These are phyloP conservation scores for Hermanozyma aechmeae DNA, from an alignment of 805 yeast species.

Conservation along the genomic window DNA sequence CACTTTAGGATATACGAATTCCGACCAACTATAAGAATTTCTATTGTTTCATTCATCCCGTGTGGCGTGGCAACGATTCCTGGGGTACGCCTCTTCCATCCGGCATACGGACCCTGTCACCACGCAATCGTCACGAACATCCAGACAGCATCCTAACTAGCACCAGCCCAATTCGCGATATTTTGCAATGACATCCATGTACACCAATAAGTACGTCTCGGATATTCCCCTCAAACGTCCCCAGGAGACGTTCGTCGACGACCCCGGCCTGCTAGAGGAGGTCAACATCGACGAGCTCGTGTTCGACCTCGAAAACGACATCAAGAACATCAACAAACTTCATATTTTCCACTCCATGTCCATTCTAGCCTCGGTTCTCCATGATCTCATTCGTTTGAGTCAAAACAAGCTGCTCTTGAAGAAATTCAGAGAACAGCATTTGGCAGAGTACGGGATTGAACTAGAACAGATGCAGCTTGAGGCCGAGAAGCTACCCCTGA, in stretches of 20 bases:
- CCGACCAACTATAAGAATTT: no score
- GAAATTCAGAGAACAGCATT: conserved; percentile 17
- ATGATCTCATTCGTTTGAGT: conserved; percentile 24
- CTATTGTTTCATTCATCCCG: no score
- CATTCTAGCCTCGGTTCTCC: conserved; percentile 18
- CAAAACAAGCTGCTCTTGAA: conserved; percentile 12
- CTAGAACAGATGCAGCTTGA: background rate
- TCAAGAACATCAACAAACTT: conserved; percentile 25
- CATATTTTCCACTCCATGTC: conserved; percentile 26
- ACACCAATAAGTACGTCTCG: conserved; percentile 9
- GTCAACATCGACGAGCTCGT: conserved; percentile 24
- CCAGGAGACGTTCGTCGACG: conserved; percentile 33
- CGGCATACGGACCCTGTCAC: no score
- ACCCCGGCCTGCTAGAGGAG: conserved; percentile 24
- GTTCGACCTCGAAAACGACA: conserved; percentile 19
- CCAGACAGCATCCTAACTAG: no score
- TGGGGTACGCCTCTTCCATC: no score
- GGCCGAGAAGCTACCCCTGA: conserved; percentile 1
- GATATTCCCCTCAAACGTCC: conserved; percentile 30
- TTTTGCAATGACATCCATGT: conserved; percentile 1
- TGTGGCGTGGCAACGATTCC: no score
- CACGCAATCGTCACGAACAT: no score
- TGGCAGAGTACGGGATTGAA: conserved; percentile 9
- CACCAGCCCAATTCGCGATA: no score
- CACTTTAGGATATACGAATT: no score